Evolutionary conservation across 2,329 filamentous ascomycete genomes (phyloP), one percentile per base, ranked within the genome.

Genomic region (Chaetomiaceae sp.): DNA sequence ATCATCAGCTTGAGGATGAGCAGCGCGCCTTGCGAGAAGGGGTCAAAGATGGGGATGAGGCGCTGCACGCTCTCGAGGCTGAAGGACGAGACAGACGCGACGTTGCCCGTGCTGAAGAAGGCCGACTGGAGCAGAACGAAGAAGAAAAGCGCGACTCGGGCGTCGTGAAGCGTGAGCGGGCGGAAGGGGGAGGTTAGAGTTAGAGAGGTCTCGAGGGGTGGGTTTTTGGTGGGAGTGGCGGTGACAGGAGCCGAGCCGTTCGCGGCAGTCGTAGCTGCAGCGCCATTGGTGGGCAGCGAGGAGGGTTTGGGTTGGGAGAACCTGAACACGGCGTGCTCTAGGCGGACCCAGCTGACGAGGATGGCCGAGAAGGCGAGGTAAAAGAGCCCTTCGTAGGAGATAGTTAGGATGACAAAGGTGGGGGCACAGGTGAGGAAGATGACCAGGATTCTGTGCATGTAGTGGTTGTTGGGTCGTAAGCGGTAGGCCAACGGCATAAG

Each of bases 31-130:
- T 99, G 95, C 1, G 85, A 87, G 68, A 97, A 95, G 10, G 94
- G 94, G 66, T 92, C 89, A 69, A 99, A 99, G 56, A 99, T 75
- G 4, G 94, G 94, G 45, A 97, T 79, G 6, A 99, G 81, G 2
- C 94, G 85, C 67, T 78, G 81, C 6, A 99, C 94, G 63, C 88
- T 91, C 54, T 97, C 94, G 36, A 99, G 76, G 57, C 88, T 95
- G 74, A 99, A 99, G 1, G 90, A 89, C 14, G 91, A 95, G 51
- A 99, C 73, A 0, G 92, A 96, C 1, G 94, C 94, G 53, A 99
- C 84, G 72, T 99, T 99, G 58, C 94, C 94, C 0, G 92, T 97
- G 72, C 86, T 89, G 79, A 97, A 99, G 71, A 99, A 99, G 47
- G 87, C 94, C 3, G 91, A 92, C 70, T 99, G 94, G 5, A 99